These are phyloP conservation scores for Arthroderma sp. DNA, from an alignment of 2,329 filamentous ascomycete genomes.

Conservation along the genomic window DNA sequence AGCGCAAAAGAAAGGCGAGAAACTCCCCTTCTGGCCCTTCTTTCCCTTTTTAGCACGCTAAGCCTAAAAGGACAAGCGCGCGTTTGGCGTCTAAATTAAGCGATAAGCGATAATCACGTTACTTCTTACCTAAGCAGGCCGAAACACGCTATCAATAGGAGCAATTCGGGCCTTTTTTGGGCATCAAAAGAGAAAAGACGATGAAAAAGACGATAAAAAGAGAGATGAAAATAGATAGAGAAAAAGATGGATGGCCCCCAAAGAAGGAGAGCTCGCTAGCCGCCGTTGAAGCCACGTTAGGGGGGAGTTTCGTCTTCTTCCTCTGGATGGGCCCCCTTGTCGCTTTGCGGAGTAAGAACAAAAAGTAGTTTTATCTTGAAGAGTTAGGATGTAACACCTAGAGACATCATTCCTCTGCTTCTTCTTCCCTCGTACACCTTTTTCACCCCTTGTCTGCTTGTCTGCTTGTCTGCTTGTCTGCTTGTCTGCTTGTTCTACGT, in stretches of 20 bases:
- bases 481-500: too few species aligned
- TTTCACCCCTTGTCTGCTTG: neutral
- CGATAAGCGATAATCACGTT: neutral
- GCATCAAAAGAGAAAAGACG: neutral
- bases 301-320: too few species aligned
- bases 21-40: neutral
- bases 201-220: neutral
- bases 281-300: too few species aligned
- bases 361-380: neutral
- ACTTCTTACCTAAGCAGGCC: neutral
- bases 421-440: neutral
- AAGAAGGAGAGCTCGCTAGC: neutral
- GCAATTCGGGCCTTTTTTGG: neutral
- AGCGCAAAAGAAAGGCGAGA: too few species aligned
- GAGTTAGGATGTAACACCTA: neutral
- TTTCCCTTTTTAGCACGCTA: neutral
- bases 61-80: neutral
- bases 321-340: neutral
- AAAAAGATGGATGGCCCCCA: neutral
- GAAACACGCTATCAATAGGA: conserved; percentile 3
- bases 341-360: neutral
- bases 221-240: neutral
- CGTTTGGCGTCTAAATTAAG: neutral
- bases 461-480: too few species aligned
- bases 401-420: neutral